phyloP scores from a whole-genome alignment of 331 rosid genomes.

The Malus hybrid region DNA sequence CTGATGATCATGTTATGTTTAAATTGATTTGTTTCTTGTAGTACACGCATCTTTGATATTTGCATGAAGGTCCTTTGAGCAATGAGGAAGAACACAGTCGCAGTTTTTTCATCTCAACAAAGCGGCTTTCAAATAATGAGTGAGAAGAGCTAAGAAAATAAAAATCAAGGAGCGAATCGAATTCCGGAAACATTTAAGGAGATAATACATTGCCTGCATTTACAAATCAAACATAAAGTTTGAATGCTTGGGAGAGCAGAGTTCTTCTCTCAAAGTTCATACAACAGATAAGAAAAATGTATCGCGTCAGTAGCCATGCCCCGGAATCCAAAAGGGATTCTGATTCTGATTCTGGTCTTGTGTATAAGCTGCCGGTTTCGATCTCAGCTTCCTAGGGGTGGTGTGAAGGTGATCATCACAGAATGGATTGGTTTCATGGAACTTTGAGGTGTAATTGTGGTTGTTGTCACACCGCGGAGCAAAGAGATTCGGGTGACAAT shows the following conservation, averaged over 20 bases:
- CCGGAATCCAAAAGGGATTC: slow-evolving; percentile 47
- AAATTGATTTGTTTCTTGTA: not conserved
- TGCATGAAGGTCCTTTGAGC: not conserved
- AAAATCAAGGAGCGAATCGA: not conserved
- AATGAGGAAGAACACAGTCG: no score
- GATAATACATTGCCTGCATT: not conserved
- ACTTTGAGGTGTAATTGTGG: not conserved
- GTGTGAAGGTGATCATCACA: slow-evolving; percentile 20
- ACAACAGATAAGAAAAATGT: not conserved
- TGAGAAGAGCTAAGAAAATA: not conserved
- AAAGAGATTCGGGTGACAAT: slow-evolving; percentile 74
- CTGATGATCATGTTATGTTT: not conserved
- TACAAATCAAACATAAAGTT: slow-evolving; percentile 11
- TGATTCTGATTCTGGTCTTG: slow-evolving; percentile 19
- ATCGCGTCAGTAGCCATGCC: slow-evolving; percentile 10
- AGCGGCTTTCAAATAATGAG: not conserved
- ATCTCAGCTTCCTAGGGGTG: slow-evolving; percentile 24
- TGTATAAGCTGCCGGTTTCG: slow-evolving; percentile 37
- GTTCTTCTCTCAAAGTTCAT: not conserved
- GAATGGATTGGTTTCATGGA: slow-evolving; percentile 39
- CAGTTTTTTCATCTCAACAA: no score
- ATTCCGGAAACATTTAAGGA: not conserved
- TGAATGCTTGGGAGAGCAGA: slow-evolving; percentile 3
- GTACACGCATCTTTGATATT: not conserved
- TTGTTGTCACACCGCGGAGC: slow-evolving; percentile 7